phyloP scores from a whole-genome alignment of 257 asterid genomes.

The Prunella vulgaris region DNA sequence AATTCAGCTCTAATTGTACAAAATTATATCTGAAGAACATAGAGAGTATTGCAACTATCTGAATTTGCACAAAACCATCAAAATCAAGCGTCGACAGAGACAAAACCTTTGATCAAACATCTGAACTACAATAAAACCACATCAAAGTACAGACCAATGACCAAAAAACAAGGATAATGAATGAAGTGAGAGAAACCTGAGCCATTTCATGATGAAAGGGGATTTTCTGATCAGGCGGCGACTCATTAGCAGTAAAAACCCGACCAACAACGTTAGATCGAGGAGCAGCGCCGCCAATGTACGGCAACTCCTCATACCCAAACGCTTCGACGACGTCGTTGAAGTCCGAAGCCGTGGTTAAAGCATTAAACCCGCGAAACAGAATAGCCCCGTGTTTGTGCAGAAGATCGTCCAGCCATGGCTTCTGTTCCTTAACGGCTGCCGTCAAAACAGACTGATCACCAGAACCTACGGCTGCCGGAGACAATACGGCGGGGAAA shows the following conservation, averaged over 20 bases:
- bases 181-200: constrained; percentile 36
- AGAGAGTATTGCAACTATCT: background rate
- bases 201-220: constrained; percentile 90
- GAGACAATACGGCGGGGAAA: constrained; percentile 61
- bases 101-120: background rate
- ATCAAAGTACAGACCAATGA: background rate
- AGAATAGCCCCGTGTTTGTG: constrained; percentile 61
- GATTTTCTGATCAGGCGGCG: constrained; percentile 88
- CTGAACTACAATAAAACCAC: background rate
- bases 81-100: background rate
- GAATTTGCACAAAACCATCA: background rate
- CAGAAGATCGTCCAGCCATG: constrained; percentile 54
- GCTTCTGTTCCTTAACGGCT: constrained; percentile 46
- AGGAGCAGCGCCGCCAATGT: constrained; percentile 96
- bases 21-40: background rate
- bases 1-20: background rate
- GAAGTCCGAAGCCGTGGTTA: constrained; percentile 62
- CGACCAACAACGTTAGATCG: constrained; percentile 75
- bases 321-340: constrained; percentile 78
- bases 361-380: constrained; percentile 54
- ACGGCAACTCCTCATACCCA: constrained; percentile 75
- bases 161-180: background rate
- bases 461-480: constrained; percentile 4
- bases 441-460: constrained; percentile 23
- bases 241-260: constrained; percentile 81